These are phyloP conservation scores for Solanum virginianum DNA, from an alignment of 257 asterid species.

Conservation along the genomic window DNA sequence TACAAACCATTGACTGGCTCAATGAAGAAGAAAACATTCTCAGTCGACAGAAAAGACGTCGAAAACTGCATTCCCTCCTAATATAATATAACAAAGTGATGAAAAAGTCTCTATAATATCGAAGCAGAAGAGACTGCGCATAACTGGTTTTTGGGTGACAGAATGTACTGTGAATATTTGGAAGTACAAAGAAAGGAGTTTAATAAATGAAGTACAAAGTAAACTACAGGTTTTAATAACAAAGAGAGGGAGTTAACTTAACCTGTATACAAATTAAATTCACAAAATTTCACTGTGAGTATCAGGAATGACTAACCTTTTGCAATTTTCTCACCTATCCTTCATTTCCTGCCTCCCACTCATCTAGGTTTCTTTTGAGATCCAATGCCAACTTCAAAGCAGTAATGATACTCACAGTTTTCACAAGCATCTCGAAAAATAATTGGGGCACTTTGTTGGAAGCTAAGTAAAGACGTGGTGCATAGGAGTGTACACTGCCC, in stretches of 20 bases:
- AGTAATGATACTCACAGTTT: not conserved
- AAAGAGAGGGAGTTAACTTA: not conserved
- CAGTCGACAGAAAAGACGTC: not conserved
- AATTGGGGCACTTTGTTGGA: too few relatives aligned
- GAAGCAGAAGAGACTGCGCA: not conserved
- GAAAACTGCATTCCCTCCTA: not conserved
- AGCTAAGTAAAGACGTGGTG: too few relatives aligned
- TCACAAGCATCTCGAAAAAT: too few relatives aligned
- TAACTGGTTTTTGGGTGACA: not conserved
- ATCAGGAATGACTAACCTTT: not conserved
- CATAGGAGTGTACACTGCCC: too few relatives aligned
- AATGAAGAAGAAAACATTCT: not conserved
- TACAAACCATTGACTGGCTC: not conserved
- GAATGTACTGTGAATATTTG: not conserved
- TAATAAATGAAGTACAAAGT: not conserved
- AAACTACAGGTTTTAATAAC: not conserved
- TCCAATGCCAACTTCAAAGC: constrained; percentile 3
- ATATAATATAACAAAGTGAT: not conserved
- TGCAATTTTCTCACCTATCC: not conserved
- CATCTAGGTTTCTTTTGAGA: not conserved
- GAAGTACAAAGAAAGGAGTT: not conserved
- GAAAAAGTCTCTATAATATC: not conserved
- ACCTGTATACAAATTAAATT: not conserved
- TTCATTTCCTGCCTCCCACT: not conserved
- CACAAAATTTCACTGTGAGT: not conserved